Percentiles rank a stretch among this genome's conserved stretches.
Evolutionary conservation across 306 rosid species (phyloP).

Genomic region (Geum urbanum): DNA sequence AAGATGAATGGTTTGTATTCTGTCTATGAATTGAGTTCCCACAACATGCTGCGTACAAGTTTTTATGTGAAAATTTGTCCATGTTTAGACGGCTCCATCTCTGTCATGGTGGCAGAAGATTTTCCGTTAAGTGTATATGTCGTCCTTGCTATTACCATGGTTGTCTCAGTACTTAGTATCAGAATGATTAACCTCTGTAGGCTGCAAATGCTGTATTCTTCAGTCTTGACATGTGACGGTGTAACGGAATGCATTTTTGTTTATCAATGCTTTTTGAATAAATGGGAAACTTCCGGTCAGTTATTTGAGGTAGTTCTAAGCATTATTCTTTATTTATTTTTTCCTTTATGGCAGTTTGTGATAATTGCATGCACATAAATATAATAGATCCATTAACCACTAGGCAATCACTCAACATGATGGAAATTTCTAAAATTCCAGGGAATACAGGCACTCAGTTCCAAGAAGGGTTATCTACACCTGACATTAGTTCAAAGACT

Average conservation of each 20-base stretch:
- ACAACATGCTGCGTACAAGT: not conserved
- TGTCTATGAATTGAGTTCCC: not conserved
- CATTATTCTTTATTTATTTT: not conserved
- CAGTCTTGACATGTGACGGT: not conserved
- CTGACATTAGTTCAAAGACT: slow-evolving; percentile 17
- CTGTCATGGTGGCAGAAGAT: no score
- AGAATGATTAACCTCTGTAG: not conserved
- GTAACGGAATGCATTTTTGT: not conserved
- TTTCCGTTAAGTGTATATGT: no score
- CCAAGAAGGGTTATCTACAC: slow-evolving; percentile 24
- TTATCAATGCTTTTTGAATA: no score
- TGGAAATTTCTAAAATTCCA: slow-evolving; percentile 28
- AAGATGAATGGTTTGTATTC: no score
- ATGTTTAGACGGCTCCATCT: not conserved
- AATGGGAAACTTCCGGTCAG: no score
- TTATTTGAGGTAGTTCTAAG: not conserved
- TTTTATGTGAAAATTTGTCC: not conserved
- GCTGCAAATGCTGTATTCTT: not conserved
- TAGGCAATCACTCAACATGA: slow-evolving; percentile 29
- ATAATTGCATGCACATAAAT: slow-evolving; percentile 24
- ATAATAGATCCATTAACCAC: slow-evolving; percentile 31
- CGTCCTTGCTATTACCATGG: not conserved
- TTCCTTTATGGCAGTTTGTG: not conserved
- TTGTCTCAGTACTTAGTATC: not conserved
- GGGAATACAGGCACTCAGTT: slow-evolving; percentile 23